These are phyloP conservation scores for Psilocybe cyanescens DNA, from an alignment of 768 basidiomycete genomes.

Conservation along the genomic window DNA sequence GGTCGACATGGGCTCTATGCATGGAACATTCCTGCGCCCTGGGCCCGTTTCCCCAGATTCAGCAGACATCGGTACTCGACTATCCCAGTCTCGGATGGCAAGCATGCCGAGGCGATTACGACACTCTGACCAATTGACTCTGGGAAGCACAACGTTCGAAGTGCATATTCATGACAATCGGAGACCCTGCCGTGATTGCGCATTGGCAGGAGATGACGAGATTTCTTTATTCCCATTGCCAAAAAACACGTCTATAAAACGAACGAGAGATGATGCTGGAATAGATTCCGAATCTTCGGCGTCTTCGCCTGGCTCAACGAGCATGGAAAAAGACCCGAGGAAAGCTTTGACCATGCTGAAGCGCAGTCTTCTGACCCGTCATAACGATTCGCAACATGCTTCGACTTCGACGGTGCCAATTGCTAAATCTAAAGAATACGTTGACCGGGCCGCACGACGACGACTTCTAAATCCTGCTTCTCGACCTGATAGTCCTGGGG, in stretches of 20 bases:
- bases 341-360: constrained; percentile 69
- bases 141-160: constrained; percentile 73
- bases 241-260: constrained; percentile 28
- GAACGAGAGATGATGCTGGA: constrained; percentile 29
- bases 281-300: constrained; percentile 28
- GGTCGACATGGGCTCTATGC: constrained; percentile 86
- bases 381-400: constrained; percentile 26
- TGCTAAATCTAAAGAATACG: constrained; percentile 38
- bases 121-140: constrained; percentile 66
- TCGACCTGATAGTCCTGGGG: constrained; percentile 56
- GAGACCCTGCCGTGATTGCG: constrained; percentile 67
- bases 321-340: constrained; percentile 51
- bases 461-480: constrained; percentile 60
- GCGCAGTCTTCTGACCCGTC: constrained; percentile 62
- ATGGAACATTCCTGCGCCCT: constrained; percentile 72
- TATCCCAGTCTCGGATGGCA: constrained; percentile 68
- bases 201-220: constrained; percentile 51
- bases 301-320: constrained; percentile 20
- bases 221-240: constrained; percentile 58
- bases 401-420: constrained; percentile 15
- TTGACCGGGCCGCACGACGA: constrained; percentile 75
- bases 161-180: constrained; percentile 70
- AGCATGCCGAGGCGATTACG: constrained; percentile 67
- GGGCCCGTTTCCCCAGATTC: constrained; percentile 28
- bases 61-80: constrained; percentile 42